Evolutionary conservation across 768 basidiomycete genomes (phyloP), one percentile per base, ranked within the genome.

Genomic region (Nevesoporus exiguus): DNA sequence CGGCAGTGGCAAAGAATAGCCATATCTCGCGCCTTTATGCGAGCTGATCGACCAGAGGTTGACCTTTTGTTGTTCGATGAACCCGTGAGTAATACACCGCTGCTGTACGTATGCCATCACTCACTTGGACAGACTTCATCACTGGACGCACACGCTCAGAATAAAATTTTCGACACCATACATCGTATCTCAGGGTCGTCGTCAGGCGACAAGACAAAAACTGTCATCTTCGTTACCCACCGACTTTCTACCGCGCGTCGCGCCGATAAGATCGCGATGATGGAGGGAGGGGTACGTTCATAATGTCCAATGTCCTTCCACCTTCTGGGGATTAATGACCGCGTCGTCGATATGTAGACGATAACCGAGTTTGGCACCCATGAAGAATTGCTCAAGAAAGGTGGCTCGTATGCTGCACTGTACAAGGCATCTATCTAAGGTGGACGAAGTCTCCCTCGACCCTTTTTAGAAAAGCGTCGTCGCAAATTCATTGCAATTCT

Each of bases 201-300:
- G 31, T 74, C 52, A 21, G 86, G 84, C 29, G 76, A 79, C 64
- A 75, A 76, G 62, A 76, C 72, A 19, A 90, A 90, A 72, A 88
- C 86, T 3, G 83, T 90, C 58, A 80, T 93, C 33, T 91, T 87
- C 71, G 88, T 92, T 63, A 92, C 90, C 7, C 90, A 93, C 72
- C 81, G 88, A 56, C 79, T 93, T 54, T 83, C 86, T 24, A 88
- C 86, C 42, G 89, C 90, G 19, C 84, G 88, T 3, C 82, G 87
- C 40, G 90, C 90, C 57, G 88, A 93, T 73, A 90, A 90, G 71
- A 81, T 91, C 59, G 89, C 87, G 40, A 87, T 90, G 84, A 89
- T 91, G 86, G 85, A 90, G 61, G 78, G 80, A 62, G 89, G 89
- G 52, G 78, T 79, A 59, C 56, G 77, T 75, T n/a, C 40, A 43